Base-by-base conservation (phyloP, 805 yeast genomes). In the Torulaspora franciscae region DNA sequence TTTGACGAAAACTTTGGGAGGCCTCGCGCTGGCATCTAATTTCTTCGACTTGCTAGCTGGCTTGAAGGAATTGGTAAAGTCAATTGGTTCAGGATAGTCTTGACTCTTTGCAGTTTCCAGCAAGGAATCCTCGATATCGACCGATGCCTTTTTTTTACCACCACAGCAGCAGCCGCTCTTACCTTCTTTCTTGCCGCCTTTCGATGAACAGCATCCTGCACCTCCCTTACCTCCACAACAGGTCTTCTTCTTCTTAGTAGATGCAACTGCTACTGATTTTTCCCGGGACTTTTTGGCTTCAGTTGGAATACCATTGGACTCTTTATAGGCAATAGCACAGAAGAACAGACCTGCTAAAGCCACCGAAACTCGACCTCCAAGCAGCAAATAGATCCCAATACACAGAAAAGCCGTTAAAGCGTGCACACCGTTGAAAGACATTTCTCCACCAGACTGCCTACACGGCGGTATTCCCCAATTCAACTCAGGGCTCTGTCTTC, bases 1-100 rank as follows among this genome's bases (percentile, higher is more conserved):
- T 22, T 44, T 42, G 6, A 47, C 43, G 28, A 54, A 47, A 23
- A 41, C 29, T 37, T 54, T 54, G 30, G 50, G 57, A 26, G 55
- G 45, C 29, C 37, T 40, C 29, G 43, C 35, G 11, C 38, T 38
- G 29, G 22, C 39, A 17, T 23, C 37, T 10, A 15, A 23, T 19
- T 39, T 36, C 17, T 46, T 44, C 24, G 48, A 38, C 30, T 45
- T 47, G 14, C 43, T 36, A 10, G 27, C 32, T 32, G 56, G 55
- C 33, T 62, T 57, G 43, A 69, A 70, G 5, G 69, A 58, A 11
- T 63, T 53, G 0, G 75, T 71, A 52, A 71, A 71, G 50, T 71
- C 75, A 43, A 70, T 61, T 9, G 69, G 67, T 4, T 66, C 42
- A 6, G 51, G 49, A 17, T 35, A 29, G 4, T 23, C 11, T 4